Conservation (phyloP, 129 eudicot species). For the Oenanthe sinensis region DNA sequence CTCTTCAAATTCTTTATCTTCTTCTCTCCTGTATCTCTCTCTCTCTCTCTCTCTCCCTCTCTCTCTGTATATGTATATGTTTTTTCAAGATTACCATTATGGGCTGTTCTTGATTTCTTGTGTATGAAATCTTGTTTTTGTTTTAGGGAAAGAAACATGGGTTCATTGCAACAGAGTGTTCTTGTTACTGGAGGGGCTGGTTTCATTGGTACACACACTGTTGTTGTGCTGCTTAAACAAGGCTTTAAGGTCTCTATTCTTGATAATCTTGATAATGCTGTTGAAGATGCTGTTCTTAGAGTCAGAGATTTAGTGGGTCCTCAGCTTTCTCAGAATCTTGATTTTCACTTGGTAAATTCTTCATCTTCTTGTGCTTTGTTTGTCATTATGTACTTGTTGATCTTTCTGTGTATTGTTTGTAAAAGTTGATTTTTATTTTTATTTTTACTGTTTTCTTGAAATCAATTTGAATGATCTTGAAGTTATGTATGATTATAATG, state of each 20-base stretch:
- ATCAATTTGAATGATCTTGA: too few relatives aligned
- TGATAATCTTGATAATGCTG: slow-evolving; percentile 86
- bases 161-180: slow-evolving; percentile 28
- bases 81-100: background rate
- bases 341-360: slow-evolving; percentile 61
- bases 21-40: background rate
- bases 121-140: background rate
- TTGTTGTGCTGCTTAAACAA: slow-evolving; percentile 50
- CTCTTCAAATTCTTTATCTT: background rate
- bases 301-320: slow-evolving; percentile 60
- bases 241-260: slow-evolving; percentile 73
- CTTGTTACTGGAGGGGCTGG: slow-evolving; percentile 98
- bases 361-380: background rate
- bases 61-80: background rate
- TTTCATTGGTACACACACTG: slow-evolving; percentile 90
- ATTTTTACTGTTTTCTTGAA: background rate
- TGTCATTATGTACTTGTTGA: background rate
- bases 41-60: too few relatives aligned
- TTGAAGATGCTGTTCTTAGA: slow-evolving; percentile 64
- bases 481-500: too few relatives aligned
- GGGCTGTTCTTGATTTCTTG: background rate
- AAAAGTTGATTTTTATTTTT: background rate
- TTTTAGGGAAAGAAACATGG: slow-evolving; percentile 19
- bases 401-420: background rate
- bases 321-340: slow-evolving; percentile 56